Evolutionary conservation across 2,329 filamentous ascomycete species (phyloP).

Genomic region (Daldinia sp.): DNA sequence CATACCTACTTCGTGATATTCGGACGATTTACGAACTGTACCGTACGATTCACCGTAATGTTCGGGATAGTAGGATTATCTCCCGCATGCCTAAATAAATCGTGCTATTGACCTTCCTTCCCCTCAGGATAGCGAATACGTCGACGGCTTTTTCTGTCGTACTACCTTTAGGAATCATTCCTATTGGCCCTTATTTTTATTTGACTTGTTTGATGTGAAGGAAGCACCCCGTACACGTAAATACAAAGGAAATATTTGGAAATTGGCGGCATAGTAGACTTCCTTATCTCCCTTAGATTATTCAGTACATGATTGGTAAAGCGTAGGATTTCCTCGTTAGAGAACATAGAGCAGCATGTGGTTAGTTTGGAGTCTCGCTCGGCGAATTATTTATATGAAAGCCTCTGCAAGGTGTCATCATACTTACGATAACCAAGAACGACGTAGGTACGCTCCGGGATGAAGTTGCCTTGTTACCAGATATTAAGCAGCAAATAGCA

Average conservation of each 20-base stretch:
- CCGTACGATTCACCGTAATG: not conserved
- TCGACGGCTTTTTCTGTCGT: not conserved
- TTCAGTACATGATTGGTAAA: not conserved
- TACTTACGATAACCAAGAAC: slow-evolving; percentile 2
- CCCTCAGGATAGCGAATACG: not conserved
- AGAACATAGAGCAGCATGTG: not conserved
- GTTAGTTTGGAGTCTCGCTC: slow-evolving; percentile 9
- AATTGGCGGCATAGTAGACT: not conserved
- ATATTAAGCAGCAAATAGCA: not conserved
- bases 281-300: not conserved
- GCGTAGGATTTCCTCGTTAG: not conserved
- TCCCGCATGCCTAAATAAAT: not conserved
- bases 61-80: not conserved
- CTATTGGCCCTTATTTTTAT: not conserved
- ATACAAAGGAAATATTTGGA: not conserved
- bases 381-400: slow-evolving; percentile 23
- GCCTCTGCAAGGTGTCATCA: slow-evolving; percentile 23
- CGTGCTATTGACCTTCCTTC: not conserved
- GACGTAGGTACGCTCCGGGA: slow-evolving; percentile 13
- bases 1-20: not conserved
- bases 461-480: not conserved
- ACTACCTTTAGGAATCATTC: not conserved
- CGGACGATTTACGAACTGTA: not conserved
- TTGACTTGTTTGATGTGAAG: not conserved
- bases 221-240: not conserved